Base-by-base conservation (phyloP, 1,284 basidiomycete species). In the Leccinum subrobustum region DNA sequence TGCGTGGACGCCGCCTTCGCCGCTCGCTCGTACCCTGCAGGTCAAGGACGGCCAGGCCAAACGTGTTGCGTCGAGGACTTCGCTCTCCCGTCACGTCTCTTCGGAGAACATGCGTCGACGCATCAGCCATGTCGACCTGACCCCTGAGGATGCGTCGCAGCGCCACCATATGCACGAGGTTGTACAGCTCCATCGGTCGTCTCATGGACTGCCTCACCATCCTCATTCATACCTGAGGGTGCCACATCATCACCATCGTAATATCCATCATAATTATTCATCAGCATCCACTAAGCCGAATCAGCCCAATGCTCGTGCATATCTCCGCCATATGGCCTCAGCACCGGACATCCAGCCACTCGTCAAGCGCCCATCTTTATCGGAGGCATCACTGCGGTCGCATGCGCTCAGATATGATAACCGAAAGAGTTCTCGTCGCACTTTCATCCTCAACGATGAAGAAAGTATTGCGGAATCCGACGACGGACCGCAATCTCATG, bases 261-360 rank as follows among this genome's bases (percentile, higher is more conserved):
- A 52, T 52, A 64, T 61, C 60, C 60, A 56, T 48, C 61, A 67
- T 70, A 39, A 60, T 64, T 60, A 66, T 54, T 68, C 72, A 64
- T 65, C 64, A 37, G 57, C 62, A 52, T 54, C 57, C 54, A 62
- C 57, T 74, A 79, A 64, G 59, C 57, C 58, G 58, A 63, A 70
- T 63, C 63, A 60, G 23, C 60, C 63, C 47, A 67, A 62, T 60
- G 87, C 88, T 6, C 80, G 81, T 9, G 82, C 84, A 7, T 84
- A 88, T 66, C 79, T 91, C 12, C 81, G 88, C 20, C 88, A 89
- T 67, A 88, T 90, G 78, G 81, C 81, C 1, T 89, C 88, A 23
- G 78, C 79, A 11, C 83, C 86, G 18, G 81, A 25, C 25, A 83
- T 89, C 56, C 74, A 78, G 44, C 75, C 78, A 16, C 75, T 70